These are phyloP conservation scores for Furculomyces boomerangus DNA, from an alignment of 371 early-diverging fungal genomes.

Conservation along the genomic window DNA sequence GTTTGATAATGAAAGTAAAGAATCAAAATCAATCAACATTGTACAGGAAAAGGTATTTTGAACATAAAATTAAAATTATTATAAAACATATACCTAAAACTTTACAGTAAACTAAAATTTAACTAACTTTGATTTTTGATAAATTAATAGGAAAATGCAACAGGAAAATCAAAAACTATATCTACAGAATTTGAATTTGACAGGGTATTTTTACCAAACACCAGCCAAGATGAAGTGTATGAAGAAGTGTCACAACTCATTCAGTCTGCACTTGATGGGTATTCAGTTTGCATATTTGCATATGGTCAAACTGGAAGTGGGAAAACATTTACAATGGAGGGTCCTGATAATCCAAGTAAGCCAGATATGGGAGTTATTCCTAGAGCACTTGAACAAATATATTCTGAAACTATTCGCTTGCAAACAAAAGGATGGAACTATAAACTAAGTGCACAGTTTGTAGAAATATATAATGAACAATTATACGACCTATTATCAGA, in stretches of 20 bases:
- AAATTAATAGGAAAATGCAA: slow-evolving; percentile 12
- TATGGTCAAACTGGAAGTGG: slow-evolving; percentile 99
- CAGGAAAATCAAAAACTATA: slow-evolving; percentile 26
- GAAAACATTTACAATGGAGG: slow-evolving; percentile 82
- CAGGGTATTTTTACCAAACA: slow-evolving; percentile 53
- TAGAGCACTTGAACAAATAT: slow-evolving; percentile 73
- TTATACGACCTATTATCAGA: slow-evolving; percentile 63
- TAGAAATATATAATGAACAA: slow-evolving; percentile 96
- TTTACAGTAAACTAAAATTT: too few species aligned
- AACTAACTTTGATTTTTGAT: neutral
- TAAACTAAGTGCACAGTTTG: slow-evolving; percentile 61
- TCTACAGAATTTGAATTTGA: slow-evolving; percentile 66
- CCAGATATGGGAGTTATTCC: slow-evolving; percentile 71
- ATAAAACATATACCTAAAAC: too few species aligned
- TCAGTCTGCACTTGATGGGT: slow-evolving; percentile 93
- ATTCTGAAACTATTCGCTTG: slow-evolving; percentile 47
- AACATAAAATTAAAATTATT: too few species aligned
- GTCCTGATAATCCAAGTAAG: slow-evolving; percentile 17
- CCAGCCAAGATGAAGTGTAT: slow-evolving; percentile 73
- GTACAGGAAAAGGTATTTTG: slow-evolving; percentile 13
- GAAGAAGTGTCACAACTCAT: slow-evolving; percentile 89
- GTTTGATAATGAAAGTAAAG: slow-evolving; percentile 18
- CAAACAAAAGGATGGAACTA: slow-evolving; percentile 76
- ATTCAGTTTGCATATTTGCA: slow-evolving; percentile 97
- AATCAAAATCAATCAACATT: slow-evolving; percentile 34